Evolutionary conservation across 352 stramenopile genomes (phyloP).

Genomic region (Phytophthora gonapodyides): DNA sequence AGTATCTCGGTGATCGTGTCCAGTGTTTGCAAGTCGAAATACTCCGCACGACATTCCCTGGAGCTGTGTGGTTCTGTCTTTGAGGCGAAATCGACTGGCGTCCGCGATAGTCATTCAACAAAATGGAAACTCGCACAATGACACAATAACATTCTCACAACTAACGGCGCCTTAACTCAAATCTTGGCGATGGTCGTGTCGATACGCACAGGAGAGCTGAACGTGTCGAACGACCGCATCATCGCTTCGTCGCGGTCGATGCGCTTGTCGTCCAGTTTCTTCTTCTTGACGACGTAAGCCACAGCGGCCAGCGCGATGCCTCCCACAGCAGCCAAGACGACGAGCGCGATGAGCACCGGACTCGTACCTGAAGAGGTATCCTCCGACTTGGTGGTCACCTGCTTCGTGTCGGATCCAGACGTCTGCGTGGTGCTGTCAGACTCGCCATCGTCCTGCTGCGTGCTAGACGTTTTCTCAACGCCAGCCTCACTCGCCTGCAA

Average conservation of each 20-base stretch:
- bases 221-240: slow-evolving; percentile 34
- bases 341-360: slow-evolving; percentile 30
- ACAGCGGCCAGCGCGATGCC: slow-evolving; percentile 30
- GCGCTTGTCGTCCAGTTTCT: slow-evolving; percentile 36
- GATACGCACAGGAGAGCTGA: slow-evolving; percentile 33
- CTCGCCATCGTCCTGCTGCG: slow-evolving; percentile 12
- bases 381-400: slow-evolving; percentile 29
- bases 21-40: no score
- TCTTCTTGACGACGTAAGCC: slow-evolving; percentile 33
- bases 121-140: no score
- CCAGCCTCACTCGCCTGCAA: slow-evolving; percentile 31
- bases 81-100: no score
- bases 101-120: no score
- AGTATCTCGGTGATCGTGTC: no score
- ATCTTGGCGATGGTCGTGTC: slow-evolving; percentile 41
- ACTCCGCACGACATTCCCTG: no score
- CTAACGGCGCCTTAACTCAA: no score
- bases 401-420: slow-evolving; percentile 17
- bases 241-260: slow-evolving; percentile 30
- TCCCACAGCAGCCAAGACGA: slow-evolving; percentile 29
- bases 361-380: slow-evolving; percentile 19
- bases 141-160: no score
- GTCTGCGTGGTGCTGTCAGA: slow-evolving; percentile 23
- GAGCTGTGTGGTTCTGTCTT: no score
- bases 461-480: slow-evolving; percentile 28